Percentiles rank a stretch among this genome's conserved stretches.
These are phyloP conservation scores for Colletotrichum sansevieriae DNA, from an alignment of 2,329 filamentous ascomycete species.

Conservation along the genomic window DNA sequence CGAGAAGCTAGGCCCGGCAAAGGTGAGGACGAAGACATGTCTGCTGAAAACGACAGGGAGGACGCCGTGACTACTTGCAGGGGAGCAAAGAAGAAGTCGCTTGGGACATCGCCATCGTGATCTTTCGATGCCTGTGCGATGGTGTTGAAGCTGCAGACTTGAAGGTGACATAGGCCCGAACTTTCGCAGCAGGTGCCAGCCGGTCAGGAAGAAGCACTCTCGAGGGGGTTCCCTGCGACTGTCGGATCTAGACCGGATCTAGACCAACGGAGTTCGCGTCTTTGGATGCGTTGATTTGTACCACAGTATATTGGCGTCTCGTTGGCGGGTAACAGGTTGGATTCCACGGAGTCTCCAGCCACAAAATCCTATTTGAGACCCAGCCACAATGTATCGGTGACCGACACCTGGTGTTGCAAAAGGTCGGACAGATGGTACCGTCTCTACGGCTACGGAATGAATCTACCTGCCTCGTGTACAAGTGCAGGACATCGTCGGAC, in stretches of 20 bases:
- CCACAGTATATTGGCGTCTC: conserved; percentile 10
- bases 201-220: background rate
- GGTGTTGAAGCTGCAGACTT: background rate
- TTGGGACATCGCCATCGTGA: background rate
- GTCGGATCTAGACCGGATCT: conserved; percentile 6
- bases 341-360: background rate
- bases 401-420: conserved; percentile 8
- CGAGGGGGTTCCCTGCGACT: background rate
- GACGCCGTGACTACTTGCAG: too few species aligned
- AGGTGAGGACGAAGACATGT: background rate
- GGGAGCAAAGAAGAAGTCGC: too few species aligned
- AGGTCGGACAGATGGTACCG: conserved; percentile 13
- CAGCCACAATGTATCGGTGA: conserved; percentile 9
- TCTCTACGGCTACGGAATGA: conserved; percentile 6
- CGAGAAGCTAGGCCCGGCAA: background rate
- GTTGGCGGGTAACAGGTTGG: background rate
- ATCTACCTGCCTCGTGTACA: background rate
- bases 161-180: conserved; percentile 7
- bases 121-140: background rate
- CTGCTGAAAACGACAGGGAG: conserved; percentile 7
- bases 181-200: background rate
- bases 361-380: background rate
- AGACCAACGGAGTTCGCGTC: background rate
- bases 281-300: background rate
- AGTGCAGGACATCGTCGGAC: background rate